A percentile compares a stretch with the other conserved stretches of the same genome.
Evolutionary conservation across 2,329 filamentous ascomycete genomes (phyloP).

Genomic region (Trichoderma sp.): DNA sequence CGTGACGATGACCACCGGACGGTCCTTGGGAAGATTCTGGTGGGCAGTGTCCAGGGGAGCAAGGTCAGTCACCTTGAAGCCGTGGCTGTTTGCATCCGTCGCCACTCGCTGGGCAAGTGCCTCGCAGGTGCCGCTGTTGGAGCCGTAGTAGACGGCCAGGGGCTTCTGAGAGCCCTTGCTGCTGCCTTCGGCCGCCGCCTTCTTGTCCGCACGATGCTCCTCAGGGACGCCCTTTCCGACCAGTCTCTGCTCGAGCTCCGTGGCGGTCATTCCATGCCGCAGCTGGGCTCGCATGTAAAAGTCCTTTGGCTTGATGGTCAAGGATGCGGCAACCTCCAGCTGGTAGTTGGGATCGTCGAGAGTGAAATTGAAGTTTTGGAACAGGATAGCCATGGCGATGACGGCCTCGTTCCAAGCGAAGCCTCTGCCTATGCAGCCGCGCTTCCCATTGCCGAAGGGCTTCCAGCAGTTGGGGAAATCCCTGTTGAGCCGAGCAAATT

Average conservation of each 20-base stretch:
- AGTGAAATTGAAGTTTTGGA: slow-evolving; percentile 72
- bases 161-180: slow-evolving; percentile 41
- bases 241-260: slow-evolving; percentile 51
- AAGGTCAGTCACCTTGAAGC: slow-evolving; percentile 58
- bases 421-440: slow-evolving; percentile 70
- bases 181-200: background rate
- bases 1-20: slow-evolving; percentile 67
- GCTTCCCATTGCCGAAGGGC: slow-evolving; percentile 72
- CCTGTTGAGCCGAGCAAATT: slow-evolving; percentile 62
- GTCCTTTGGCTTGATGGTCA: slow-evolving; percentile 65
- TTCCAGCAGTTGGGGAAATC: slow-evolving; percentile 68
- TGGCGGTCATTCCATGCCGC: slow-evolving; percentile 51
- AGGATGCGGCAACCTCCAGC: slow-evolving; percentile 56
- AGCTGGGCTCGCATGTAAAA: slow-evolving; percentile 64
- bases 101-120: slow-evolving; percentile 66
- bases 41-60: slow-evolving; percentile 64
- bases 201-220: slow-evolving; percentile 21
- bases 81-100: slow-evolving; percentile 58
- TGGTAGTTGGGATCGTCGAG: slow-evolving; percentile 63
- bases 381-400: slow-evolving; percentile 61
- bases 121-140: slow-evolving; percentile 75
- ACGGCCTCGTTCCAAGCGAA: slow-evolving; percentile 77
- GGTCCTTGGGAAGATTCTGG: slow-evolving; percentile 59
- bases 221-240: slow-evolving; percentile 37
- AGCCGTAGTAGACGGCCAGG: slow-evolving; percentile 71